phyloP scores from a whole-genome alignment of 2,329 filamentous ascomycete species.

The Ophiostoma australiae region DNA sequence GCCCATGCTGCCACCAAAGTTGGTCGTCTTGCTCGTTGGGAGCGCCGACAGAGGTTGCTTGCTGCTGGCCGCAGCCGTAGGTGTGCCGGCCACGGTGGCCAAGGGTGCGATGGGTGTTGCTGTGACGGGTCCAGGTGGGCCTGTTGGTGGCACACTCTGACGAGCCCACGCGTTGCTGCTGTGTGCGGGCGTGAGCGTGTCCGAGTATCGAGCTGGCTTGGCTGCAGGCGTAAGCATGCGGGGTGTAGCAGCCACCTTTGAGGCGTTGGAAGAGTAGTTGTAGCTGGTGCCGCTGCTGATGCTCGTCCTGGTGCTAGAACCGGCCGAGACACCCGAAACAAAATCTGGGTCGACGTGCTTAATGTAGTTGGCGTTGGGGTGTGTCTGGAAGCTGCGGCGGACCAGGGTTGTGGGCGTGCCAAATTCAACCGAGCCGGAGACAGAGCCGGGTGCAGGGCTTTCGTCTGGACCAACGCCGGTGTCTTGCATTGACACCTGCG shows the following conservation, averaged over 20 bases:
- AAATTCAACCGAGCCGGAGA: conserved; percentile 35
- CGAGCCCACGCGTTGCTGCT: conserved; percentile 24
- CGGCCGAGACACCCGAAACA: conserved; percentile 32
- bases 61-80: conserved; percentile 24
- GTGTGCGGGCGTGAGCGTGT: conserved; percentile 33
- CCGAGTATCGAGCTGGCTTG: conserved; percentile 31
- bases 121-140: neutral
- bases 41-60: conserved; percentile 27
- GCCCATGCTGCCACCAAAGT: conserved; percentile 69
- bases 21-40: conserved; percentile 28
- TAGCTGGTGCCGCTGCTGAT: conserved; percentile 33
- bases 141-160: conserved; percentile 25
- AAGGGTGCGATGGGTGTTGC: neutral
- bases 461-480: conserved; percentile 37
- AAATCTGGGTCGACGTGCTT: conserved; percentile 67
- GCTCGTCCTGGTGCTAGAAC: conserved; percentile 34
- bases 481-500: conserved; percentile 60
- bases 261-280: conserved; percentile 26
- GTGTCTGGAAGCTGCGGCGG: conserved; percentile 71
- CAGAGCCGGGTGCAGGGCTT: conserved; percentile 27
- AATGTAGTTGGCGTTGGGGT: conserved; percentile 76
- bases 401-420: conserved; percentile 58
- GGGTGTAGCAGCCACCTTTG: conserved; percentile 36
- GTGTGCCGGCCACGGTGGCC: conserved; percentile 17
- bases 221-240: conserved; percentile 42